A percentile compares a stretch with the other conserved stretches of the same genome.
Conservation (phyloP, 352 stramenopile species). For the Phytophthora sp. region DNA sequence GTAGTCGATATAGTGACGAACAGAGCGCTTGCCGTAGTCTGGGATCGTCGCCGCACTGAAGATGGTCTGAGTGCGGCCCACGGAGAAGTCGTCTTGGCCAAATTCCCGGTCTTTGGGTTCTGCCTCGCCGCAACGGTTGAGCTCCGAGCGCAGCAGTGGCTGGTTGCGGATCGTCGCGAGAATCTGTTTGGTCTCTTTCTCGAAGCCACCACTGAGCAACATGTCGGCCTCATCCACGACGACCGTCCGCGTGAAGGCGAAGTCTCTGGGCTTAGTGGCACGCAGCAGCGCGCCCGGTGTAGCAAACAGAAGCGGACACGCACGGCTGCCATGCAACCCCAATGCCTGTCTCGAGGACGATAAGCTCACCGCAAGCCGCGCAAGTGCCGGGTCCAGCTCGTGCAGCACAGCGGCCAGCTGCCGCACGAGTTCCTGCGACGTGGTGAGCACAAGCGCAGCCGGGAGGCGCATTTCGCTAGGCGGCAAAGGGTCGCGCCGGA, state of each 20-base stretch:
- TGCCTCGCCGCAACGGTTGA: conserved; percentile 50
- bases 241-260: conserved; percentile 77
- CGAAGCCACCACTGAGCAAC: conserved; percentile 75
- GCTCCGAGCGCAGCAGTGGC: conserved; percentile 46
- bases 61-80: conserved; percentile 59
- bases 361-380: conserved; percentile 42
- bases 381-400: conserved; percentile 48
- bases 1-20: conserved; percentile 73
- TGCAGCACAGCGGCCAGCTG: conserved; percentile 66
- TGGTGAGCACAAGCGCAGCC: conserved; percentile 80
- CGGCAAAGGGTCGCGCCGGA: conserved; percentile 35
- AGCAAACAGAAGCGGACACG: conserved; percentile 63
- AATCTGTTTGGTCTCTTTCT: conserved; percentile 84
- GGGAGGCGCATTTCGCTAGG: conserved; percentile 52
- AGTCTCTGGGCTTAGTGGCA: conserved; percentile 68
- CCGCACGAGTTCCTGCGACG: conserved; percentile 86
- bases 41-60: conserved; percentile 87
- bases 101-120: conserved; percentile 19
- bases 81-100: conserved; percentile 32
- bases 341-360: conserved; percentile 66
- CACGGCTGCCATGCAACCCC: conserved; percentile 27
- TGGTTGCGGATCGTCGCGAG: conserved; percentile 83
- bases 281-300: conserved; percentile 72
- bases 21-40: conserved; percentile 77
- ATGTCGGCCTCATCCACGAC: conserved; percentile 87